Conservation (phyloP, 345 rosid species). For the Passiflora organensis region DNA sequence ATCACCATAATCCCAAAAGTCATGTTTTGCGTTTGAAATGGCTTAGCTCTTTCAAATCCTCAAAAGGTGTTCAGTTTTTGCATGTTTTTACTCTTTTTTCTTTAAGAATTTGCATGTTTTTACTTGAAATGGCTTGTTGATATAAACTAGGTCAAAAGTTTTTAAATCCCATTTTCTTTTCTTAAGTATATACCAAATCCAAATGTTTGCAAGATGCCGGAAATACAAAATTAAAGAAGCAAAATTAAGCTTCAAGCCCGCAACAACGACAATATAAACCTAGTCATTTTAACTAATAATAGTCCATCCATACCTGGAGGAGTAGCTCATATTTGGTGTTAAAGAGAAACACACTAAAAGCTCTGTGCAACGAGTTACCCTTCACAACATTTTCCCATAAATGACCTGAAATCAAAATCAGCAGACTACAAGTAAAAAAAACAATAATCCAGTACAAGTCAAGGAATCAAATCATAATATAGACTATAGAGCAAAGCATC, state of each 20-base stretch:
- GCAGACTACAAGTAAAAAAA: neutral
- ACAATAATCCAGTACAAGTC: neutral
- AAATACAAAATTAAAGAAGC: neutral
- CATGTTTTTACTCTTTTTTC: too few species aligned
- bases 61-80: too few species aligned
- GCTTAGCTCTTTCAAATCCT: too few species aligned
- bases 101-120: too few species aligned
- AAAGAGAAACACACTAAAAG: constrained; percentile 92
- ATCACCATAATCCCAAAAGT: too few species aligned
- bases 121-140: too few species aligned
- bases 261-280: too few species aligned
- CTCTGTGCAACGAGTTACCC: constrained; percentile 79
- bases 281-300: neutral
- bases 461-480: too few species aligned
- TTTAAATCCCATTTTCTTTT: neutral
- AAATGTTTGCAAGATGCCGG: neutral
- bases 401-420: constrained; percentile 58
- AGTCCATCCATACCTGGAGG: constrained; percentile 69
- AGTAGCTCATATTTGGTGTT: constrained; percentile 93
- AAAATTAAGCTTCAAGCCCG: neutral
- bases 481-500: neutral
- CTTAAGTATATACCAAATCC: neutral
- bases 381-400: constrained; percentile 88
- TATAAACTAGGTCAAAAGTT: neutral
- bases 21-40: too few species aligned